A percentile compares a stretch with the other conserved stretches of the same genome.
Evolutionary conservation across 257 asterid genomes (phyloP).

Genomic region (Forsythia suspensa): DNA sequence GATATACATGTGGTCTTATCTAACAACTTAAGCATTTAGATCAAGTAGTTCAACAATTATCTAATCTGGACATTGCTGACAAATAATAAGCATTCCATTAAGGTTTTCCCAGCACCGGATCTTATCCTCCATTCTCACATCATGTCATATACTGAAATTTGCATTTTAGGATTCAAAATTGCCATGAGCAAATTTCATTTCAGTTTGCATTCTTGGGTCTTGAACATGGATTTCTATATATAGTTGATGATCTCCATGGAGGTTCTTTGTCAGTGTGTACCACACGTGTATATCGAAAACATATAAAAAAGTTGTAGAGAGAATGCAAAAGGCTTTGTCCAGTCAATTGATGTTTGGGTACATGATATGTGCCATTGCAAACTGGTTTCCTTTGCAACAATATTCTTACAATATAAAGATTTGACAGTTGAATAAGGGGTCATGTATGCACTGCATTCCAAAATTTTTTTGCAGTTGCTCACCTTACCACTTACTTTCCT

Average conservation of each 20-base stretch:
- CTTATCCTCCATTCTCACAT: not conserved
- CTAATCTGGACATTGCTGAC: not conserved
- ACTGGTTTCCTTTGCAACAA: not conserved
- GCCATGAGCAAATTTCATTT: no score
- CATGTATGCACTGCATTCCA: not conserved
- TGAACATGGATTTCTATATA: not conserved
- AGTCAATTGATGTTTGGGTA: not conserved
- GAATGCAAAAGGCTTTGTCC: not conserved
- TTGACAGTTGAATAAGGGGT: not conserved
- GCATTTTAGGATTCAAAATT: not conserved
- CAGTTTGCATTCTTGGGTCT: not conserved
- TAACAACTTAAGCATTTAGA: no score
- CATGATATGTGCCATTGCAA: not conserved
- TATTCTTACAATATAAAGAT: not conserved
- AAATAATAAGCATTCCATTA: not conserved
- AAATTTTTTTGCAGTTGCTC: not conserved
- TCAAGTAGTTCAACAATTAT: no score
- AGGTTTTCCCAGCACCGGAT: not conserved
- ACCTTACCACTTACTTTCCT: not conserved
- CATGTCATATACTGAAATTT: not conserved
- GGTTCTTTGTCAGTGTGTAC: not conserved
- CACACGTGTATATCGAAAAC: not conserved
- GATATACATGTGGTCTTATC: no score
- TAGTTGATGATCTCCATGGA: not conserved
- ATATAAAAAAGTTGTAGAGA: not conserved